These are phyloP conservation scores for Trypanosoma congolense DNA, from an alignment of 208 protist species.

Conservation along the genomic window DNA sequence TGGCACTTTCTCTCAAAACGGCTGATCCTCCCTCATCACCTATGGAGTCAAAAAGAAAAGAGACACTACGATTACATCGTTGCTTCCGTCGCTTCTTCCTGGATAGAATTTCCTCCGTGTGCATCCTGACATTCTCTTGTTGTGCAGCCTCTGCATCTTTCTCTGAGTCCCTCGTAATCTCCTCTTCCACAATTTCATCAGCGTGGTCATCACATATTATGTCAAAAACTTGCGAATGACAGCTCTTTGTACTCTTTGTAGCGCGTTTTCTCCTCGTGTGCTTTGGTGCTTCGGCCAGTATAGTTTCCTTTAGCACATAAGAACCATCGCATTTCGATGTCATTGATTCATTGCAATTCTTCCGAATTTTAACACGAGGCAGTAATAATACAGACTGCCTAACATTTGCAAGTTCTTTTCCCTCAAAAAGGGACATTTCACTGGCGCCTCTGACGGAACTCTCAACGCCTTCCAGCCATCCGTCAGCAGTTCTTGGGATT, in stretches of 20 bases:
- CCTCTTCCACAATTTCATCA: slow-evolving; percentile 17
- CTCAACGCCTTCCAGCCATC: too few relatives aligned
- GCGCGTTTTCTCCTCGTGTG: slow-evolving; percentile 8
- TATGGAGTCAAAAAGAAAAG: not conserved
- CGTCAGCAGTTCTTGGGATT: too few relatives aligned
- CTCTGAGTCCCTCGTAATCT: not conserved
- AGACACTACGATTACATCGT: slow-evolving; percentile 7
- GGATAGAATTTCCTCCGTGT: not conserved
- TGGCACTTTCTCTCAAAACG: not conserved
- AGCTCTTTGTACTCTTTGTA: not conserved
- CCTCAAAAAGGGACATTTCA: too few relatives aligned
- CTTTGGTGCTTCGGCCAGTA: not conserved
- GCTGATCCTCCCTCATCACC: not conserved
- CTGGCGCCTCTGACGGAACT: too few relatives aligned
- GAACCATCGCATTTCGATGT: too few relatives aligned
- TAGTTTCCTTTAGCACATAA: not conserved
- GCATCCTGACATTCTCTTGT: not conserved
- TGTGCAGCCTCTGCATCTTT: not conserved
- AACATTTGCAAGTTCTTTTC: too few relatives aligned
- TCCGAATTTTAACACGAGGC: too few relatives aligned
- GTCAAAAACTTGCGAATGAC: slow-evolving; percentile 4
- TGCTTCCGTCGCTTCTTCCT: slow-evolving; percentile 2
- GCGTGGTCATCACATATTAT: not conserved
- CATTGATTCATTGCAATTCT: too few relatives aligned
- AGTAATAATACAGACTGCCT: too few relatives aligned